These are phyloP conservation scores for Arthroderma uncinatum DNA, from an alignment of 2,329 filamentous ascomycete genomes.

Conservation along the genomic window DNA sequence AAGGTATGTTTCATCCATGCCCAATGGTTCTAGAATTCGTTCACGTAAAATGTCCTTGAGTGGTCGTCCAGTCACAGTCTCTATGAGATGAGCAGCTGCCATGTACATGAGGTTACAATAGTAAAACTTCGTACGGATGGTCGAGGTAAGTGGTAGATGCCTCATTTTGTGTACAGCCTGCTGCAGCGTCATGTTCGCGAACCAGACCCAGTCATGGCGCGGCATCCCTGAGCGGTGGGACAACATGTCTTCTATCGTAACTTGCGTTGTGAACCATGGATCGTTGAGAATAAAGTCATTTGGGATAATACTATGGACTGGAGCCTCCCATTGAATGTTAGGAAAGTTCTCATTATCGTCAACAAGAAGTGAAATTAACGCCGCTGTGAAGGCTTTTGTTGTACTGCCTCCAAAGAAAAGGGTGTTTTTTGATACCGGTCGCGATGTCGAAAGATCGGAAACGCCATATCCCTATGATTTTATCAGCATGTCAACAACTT, in stretches of 20 bases:
- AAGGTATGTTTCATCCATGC: slow-evolving; percentile 33
- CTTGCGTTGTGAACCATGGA: slow-evolving; percentile 18
- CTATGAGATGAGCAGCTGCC: slow-evolving; percentile 37
- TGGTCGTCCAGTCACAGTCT: slow-evolving; percentile 31
- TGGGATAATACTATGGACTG: slow-evolving; percentile 13
- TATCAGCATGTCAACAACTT: no score
- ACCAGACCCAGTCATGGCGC: slow-evolving; percentile 19
- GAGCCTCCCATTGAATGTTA: slow-evolving; percentile 15
- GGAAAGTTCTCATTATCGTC: slow-evolving; percentile 20
- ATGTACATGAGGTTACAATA: slow-evolving; percentile 47
- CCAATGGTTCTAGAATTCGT: slow-evolving; percentile 32
- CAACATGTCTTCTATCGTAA: slow-evolving; percentile 26
- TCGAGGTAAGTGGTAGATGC: slow-evolving; percentile 32
- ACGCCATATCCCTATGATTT: slow-evolving; percentile 30
- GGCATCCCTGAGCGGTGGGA: slow-evolving; percentile 28
- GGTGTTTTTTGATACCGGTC: slow-evolving; percentile 35
- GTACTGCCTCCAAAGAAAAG: slow-evolving; percentile 46
- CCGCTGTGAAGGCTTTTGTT: slow-evolving; percentile 45
- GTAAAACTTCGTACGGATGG: slow-evolving; percentile 35
- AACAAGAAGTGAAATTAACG: slow-evolving; percentile 37
- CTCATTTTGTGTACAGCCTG: slow-evolving; percentile 34
- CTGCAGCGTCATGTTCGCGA: slow-evolving; percentile 20
- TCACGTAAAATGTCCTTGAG: slow-evolving; percentile 25
- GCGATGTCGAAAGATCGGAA: slow-evolving; percentile 24
- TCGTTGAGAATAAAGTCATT: slow-evolving; percentile 27